Evolutionary conservation across 306 rosid genomes (phyloP), one percentile per base, ranked within the genome.

Genomic region (Acmispon strigosus): DNA sequence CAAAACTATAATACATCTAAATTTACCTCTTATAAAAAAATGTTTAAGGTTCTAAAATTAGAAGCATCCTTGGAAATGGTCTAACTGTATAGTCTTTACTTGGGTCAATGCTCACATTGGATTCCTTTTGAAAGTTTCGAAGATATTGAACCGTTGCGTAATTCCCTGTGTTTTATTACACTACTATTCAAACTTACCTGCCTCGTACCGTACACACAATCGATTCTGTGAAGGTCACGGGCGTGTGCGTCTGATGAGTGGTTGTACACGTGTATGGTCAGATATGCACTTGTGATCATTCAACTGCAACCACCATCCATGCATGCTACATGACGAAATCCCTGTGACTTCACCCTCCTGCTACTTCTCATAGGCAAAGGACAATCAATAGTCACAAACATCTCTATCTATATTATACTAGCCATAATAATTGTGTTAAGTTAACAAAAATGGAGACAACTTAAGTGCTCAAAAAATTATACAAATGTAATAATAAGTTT

Each of bases 151-250:
- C 74, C 79, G 79, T 75, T 75, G 80, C 74, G 69, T 47, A 66
- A 34, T 45, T 75, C 11, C 17, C 8, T 2, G 2, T 16, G 19
- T 50, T 56, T 45, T 0, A 2, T 4, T 13, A 10, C 6, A 32
- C 63, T 24, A 42, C 57, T 55, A 53, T 74, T 65, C 73, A 54
- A 74, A 55, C 10, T 29, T 2, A 6, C 2, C 39, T 36, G 73
- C 79, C 41, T 65, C 51, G 73, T 36, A 64, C 51, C 79, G 73
- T 66, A 66, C 67, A 22, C 0, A 5, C 0, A 7, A 10, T 29
- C 4, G 79, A 56, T 62, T 73, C 51, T 27, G 69, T 74, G 78
- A 74, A 24, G 49, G 29, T 76, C 80, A 76, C 75, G 75, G 75
- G 75, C 49, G 67, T 60, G 60, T 56, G 60, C 11, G 11, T 45